Percentiles rank a stretch among this genome's conserved stretches.
Evolutionary conservation across 2,329 filamentous ascomycete species (phyloP).

Genomic region (Rhexocercosporidium sp.): DNA sequence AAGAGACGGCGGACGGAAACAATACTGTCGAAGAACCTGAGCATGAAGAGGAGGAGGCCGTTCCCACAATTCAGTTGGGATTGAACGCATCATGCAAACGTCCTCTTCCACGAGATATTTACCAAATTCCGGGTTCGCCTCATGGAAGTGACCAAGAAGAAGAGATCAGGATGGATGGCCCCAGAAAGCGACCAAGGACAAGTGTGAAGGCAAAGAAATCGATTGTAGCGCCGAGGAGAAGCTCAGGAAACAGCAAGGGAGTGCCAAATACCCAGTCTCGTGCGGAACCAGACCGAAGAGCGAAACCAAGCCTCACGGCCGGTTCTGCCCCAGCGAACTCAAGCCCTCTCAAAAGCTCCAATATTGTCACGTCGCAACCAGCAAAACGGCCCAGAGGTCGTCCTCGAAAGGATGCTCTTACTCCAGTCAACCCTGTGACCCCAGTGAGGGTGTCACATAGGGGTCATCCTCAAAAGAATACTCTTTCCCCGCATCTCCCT

Average conservation of each 20-base stretch:
- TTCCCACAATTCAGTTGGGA: not conserved
- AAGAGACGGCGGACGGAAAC: not conserved
- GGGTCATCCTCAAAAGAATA: conserved; percentile 16
- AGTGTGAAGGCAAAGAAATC: not conserved
- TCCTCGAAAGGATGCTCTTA: conserved; percentile 7
- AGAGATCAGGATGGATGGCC: not conserved
- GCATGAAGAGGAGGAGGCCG: not conserved
- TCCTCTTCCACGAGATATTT: conserved; percentile 6
- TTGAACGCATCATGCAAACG: not conserved
- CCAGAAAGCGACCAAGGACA: not conserved
- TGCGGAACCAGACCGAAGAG: not conserved
- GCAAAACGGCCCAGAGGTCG: conserved; percentile 11
- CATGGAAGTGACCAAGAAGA: not conserved
- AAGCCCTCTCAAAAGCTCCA: not conserved
- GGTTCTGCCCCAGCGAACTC: not conserved
- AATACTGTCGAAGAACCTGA: not conserved
- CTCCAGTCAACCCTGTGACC: not conserved
- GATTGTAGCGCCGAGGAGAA: conserved; percentile 11
- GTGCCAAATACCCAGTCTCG: not conserved
- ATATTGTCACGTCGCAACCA: not conserved
- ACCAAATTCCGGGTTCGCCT: not conserved
- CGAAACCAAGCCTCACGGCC: not conserved
- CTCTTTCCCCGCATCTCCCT: not conserved
- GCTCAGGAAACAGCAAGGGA: not conserved
- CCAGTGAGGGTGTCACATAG: not conserved